Evolutionary conservation across 371 early-diverging fungal genomes (phyloP).

Genomic region (Homolaphlyctis polyrhiza): DNA sequence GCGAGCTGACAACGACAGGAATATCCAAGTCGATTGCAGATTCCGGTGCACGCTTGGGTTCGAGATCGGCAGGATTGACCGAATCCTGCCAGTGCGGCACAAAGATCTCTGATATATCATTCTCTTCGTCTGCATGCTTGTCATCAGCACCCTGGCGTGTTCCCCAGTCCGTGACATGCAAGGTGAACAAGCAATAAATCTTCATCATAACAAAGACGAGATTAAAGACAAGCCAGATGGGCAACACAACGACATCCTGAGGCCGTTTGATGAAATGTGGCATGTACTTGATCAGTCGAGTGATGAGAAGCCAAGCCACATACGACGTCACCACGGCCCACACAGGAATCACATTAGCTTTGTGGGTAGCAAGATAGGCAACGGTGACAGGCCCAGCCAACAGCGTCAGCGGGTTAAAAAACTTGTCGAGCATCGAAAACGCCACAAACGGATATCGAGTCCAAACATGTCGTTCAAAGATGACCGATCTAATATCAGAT

Average conservation of each 20-base stretch:
- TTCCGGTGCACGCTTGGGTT: no score
- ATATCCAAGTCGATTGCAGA: no score
- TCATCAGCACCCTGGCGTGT: conserved; percentile 54
- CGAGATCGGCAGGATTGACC: no score
- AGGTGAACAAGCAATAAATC: conserved; percentile 63
- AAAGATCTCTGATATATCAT: conserved; percentile 18
- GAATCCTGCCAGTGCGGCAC: conserved; percentile 20
- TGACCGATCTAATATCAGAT: conserved; percentile 62
- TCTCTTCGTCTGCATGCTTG: neutral
- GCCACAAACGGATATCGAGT: conserved; percentile 64
- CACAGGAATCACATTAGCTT: conserved; percentile 10
- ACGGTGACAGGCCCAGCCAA: conserved; percentile 65
- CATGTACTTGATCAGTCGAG: conserved; percentile 62
- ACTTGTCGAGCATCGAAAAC: conserved; percentile 72
- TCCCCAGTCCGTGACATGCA: conserved; percentile 71
- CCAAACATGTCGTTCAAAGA: conserved; percentile 62
- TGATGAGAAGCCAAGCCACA: conserved; percentile 59
- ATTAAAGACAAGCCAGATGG: conserved; percentile 64
- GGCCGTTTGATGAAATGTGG: conserved; percentile 66
- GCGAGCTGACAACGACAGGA: no score
- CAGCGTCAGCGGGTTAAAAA: conserved; percentile 66
- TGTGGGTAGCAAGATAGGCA: conserved; percentile 19
- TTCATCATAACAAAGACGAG: conserved; percentile 71
- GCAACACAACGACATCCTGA: conserved; percentile 58
- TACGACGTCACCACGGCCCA: conserved; percentile 64